Conservation (phyloP, 768 basidiomycete genomes). For the Leucocoprinus leucothites region DNA sequence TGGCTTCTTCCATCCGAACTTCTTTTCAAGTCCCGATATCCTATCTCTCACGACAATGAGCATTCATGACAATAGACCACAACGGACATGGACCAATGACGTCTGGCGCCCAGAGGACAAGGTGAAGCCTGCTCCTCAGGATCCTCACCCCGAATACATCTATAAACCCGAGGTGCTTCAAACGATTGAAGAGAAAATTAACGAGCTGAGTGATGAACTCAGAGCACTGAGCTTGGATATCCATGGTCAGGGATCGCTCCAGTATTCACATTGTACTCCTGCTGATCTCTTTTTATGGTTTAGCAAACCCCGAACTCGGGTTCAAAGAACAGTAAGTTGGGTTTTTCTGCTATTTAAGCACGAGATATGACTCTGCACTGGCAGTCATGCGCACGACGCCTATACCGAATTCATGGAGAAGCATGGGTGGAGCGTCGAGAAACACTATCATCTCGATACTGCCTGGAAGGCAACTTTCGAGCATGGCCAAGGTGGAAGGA, state of each 20-base stretch:
- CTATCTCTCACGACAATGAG: conserved; percentile 22
- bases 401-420: conserved; percentile 64
- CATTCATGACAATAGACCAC: conserved; percentile 14
- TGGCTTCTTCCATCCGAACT: too few species aligned
- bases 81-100: conserved; percentile 11
- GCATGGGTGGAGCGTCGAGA: conserved; percentile 62
- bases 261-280: neutral
- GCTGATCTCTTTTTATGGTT: neutral
- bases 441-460: conserved; percentile 61
- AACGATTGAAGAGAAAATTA: conserved; percentile 55
- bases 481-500: conserved; percentile 63
- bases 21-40: too few species aligned
- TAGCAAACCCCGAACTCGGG: conserved; percentile 70
- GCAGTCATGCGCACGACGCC: conserved; percentile 67
- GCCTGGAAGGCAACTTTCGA: conserved; percentile 73
- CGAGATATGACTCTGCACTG: neutral
- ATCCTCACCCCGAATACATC: conserved; percentile 31
- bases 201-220: conserved; percentile 50
- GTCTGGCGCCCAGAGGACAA: conserved; percentile 45
- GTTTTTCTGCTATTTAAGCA: neutral
- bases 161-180: conserved; percentile 57
- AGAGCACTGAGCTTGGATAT: conserved; percentile 69
- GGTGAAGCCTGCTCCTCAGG: conserved; percentile 26
- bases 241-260: conserved; percentile 46
- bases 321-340: conserved; percentile 61